Evolutionary conservation across 371 early-diverging fungal genomes (phyloP).

Genomic region (Rhizopus arrhizus): DNA sequence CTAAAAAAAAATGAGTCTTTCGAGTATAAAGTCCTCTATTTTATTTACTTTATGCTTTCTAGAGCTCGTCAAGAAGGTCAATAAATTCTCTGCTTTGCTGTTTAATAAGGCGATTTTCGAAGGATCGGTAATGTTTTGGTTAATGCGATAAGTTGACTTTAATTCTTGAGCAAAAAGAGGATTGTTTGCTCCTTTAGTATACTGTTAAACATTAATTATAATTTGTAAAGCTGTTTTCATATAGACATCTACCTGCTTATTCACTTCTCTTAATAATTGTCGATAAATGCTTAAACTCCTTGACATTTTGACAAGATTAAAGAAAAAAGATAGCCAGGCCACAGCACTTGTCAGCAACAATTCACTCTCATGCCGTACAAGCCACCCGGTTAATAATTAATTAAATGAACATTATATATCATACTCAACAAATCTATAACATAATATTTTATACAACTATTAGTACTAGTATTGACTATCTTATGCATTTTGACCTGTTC

Average conservation of each 20-base stretch:
- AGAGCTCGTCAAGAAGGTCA: constrained; percentile 42
- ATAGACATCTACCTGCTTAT: constrained; percentile 33
- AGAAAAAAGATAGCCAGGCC: too few species aligned
- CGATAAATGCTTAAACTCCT: constrained; percentile 34
- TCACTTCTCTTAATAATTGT: constrained; percentile 45
- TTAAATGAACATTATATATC: too few species aligned
- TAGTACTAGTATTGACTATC: too few species aligned
- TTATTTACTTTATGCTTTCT: constrained; percentile 48
- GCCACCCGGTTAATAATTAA: too few species aligned
- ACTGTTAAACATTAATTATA: constrained; percentile 21
- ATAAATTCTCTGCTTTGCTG: constrained; percentile 46
- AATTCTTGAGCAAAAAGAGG: constrained; percentile 41
- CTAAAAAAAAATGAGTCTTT: constrained; percentile 8
- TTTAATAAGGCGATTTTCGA: constrained; percentile 31
- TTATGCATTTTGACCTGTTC: too few species aligned
- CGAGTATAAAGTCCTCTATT: not conserved
- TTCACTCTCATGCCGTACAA: too few species aligned
- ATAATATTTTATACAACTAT: too few species aligned
- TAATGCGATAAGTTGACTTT: constrained; percentile 37
- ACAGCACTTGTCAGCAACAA: too few species aligned
- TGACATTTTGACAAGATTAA: constrained; percentile 12
- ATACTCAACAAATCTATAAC: too few species aligned
- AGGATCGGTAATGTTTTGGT: constrained; percentile 40
- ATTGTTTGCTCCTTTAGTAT: constrained; percentile 43
- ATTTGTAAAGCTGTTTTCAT: not conserved